Percentiles rank a stretch among this genome's conserved stretches.
These are phyloP conservation scores for Rhizopus microsporus DNA, from an alignment of 371 early-diverging fungal genomes.

Conservation along the genomic window DNA sequence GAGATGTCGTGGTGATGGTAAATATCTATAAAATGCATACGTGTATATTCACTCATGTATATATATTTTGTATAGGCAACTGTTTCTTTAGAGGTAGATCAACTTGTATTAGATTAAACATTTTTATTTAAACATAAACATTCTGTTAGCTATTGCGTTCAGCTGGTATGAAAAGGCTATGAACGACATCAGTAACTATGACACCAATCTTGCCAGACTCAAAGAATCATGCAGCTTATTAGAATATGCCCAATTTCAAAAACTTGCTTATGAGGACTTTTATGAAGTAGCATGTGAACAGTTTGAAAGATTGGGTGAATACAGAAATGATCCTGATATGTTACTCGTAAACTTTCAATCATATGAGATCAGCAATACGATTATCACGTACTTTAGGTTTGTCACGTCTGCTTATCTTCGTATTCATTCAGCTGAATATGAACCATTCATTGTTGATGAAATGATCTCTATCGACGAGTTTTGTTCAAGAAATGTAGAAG, in stretches of 20 bases:
- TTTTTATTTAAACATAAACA: not conserved
- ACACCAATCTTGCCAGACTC: slow-evolving; percentile 40
- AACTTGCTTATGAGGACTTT: slow-evolving; percentile 66
- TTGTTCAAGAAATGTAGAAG: slow-evolving; percentile 67
- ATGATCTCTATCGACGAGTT: slow-evolving; percentile 65
- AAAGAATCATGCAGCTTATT: slow-evolving; percentile 52
- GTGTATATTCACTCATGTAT: slow-evolving; percentile 1
- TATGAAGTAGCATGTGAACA: slow-evolving; percentile 57
- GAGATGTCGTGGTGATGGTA: slow-evolving; percentile 74
- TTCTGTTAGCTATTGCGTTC: slow-evolving; percentile 60
- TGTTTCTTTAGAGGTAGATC: slow-evolving; percentile 73
- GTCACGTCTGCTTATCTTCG: slow-evolving; percentile 69
- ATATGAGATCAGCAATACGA: slow-evolving; percentile 65
- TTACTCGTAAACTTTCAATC: slow-evolving; percentile 59
- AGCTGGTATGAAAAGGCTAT: slow-evolving; percentile 68
- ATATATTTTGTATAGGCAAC: slow-evolving; percentile 50
- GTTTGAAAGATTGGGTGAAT: slow-evolving; percentile 34
- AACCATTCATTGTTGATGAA: slow-evolving; percentile 64
- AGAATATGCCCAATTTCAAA: slow-evolving; percentile 54
- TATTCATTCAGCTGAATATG: slow-evolving; percentile 64
- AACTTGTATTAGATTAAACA: not conserved
- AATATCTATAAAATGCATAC: slow-evolving; percentile 2
- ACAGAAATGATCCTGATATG: slow-evolving; percentile 40
- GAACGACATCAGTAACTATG: slow-evolving; percentile 28
- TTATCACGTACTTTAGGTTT: slow-evolving; percentile 69